A percentile compares a stretch with the other conserved stretches of the same genome.
phyloP scores from a whole-genome alignment of 2,329 filamentous ascomycete species.

The Leptographium procerum region DNA sequence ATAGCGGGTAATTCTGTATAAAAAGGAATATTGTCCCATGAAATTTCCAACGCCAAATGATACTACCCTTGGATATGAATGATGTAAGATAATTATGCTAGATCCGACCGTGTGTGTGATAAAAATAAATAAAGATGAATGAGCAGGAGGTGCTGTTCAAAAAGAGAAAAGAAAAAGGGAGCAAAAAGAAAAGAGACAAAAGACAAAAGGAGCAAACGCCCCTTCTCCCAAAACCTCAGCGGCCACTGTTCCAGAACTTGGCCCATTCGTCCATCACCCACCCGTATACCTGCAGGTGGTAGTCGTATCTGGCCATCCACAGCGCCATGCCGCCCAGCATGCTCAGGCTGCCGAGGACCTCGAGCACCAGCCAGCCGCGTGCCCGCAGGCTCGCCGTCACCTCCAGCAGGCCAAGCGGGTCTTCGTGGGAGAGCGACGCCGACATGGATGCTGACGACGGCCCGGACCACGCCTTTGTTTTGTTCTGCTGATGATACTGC shows the following conservation, averaged over 20 bases:
- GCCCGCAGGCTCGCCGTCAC: slow-evolving; percentile 55
- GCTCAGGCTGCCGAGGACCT: slow-evolving; percentile 63
- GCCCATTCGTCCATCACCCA: slow-evolving; percentile 20
- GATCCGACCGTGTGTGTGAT: not conserved
- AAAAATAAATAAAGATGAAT: no score
- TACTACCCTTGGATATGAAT: not conserved
- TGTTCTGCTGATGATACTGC: not conserved
- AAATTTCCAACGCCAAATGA: not conserved
- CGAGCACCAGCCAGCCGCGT: slow-evolving; percentile 55
- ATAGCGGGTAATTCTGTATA: not conserved
- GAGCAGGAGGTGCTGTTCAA: no score
- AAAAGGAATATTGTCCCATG: not conserved
- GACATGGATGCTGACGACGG: not conserved
- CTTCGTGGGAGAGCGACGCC: slow-evolving; percentile 40
- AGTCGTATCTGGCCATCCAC: slow-evolving; percentile 34
- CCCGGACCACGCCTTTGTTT: not conserved
- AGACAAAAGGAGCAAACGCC: not conserved
- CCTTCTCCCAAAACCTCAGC: no score
- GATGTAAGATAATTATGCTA: not conserved
- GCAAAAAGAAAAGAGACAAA: not conserved
- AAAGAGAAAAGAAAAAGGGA: not conserved
- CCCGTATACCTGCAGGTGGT: slow-evolving; percentile 16
- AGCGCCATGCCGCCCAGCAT: slow-evolving; percentile 61
- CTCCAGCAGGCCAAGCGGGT: slow-evolving; percentile 68
- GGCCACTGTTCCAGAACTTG: slow-evolving; percentile 17